These are phyloP conservation scores for Suillus bovinus DNA, from an alignment of 768 basidiomycete genomes.

Conservation along the genomic window DNA sequence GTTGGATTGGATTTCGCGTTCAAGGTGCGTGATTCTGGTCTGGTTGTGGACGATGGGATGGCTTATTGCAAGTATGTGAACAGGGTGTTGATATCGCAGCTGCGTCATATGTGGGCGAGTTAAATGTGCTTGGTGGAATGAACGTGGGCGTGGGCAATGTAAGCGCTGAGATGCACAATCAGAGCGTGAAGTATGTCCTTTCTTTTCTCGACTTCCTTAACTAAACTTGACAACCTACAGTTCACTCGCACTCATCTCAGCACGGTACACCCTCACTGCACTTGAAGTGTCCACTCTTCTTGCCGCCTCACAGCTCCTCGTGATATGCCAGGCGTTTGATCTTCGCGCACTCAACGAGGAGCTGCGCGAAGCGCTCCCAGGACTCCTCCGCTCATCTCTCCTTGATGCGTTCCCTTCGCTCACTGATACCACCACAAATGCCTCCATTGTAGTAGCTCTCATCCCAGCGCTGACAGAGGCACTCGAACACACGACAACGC, in stretches of 20 bases:
- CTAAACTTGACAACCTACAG: slow-evolving; percentile 33
- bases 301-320: slow-evolving; percentile 73
- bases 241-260: slow-evolving; percentile 83
- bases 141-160: slow-evolving; percentile 85
- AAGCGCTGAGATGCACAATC: slow-evolving; percentile 91
- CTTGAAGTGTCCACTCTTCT: slow-evolving; percentile 78
- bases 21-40: slow-evolving; percentile 39
- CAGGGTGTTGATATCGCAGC: slow-evolving; percentile 78
- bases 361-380: slow-evolving; percentile 41
- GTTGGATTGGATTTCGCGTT: slow-evolving; percentile 80
- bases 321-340: slow-evolving; percentile 82
- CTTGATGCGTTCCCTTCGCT: slow-evolving; percentile 1
- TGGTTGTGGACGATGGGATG: not conserved
- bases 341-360: slow-evolving; percentile 74
- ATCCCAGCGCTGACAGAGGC: slow-evolving; percentile 43
- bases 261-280: slow-evolving; percentile 74
- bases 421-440: not conserved
- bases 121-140: slow-evolving; percentile 71
- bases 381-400: slow-evolving; percentile 18
- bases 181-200: slow-evolving; percentile 77
- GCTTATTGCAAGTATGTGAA: not conserved
- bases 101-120: slow-evolving; percentile 80
- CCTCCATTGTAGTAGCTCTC: slow-evolving; percentile 30
- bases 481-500: slow-evolving; percentile 66
- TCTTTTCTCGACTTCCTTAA: not conserved